phyloP scores from a whole-genome alignment of 768 basidiomycete genomes.

The Termitomyces bulborhizus region DNA sequence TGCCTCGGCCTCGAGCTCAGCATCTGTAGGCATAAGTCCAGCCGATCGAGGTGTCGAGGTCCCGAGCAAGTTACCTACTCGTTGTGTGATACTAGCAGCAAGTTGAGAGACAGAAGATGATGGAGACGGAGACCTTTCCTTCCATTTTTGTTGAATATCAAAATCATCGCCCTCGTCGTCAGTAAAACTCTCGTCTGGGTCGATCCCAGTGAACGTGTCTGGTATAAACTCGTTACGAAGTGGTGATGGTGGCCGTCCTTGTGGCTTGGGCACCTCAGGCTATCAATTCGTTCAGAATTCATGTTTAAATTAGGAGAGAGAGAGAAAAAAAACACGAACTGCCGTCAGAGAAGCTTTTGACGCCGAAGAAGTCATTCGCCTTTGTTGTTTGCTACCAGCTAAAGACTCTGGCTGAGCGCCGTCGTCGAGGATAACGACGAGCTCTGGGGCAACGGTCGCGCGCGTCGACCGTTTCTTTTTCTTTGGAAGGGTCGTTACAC shows the following conservation, averaged over 20 bases:
- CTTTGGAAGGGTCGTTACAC: not conserved
- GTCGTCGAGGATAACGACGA: constrained; percentile 17
- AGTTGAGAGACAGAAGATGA: constrained; percentile 68
- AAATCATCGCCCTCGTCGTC: constrained; percentile 37
- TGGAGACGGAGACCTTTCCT: constrained; percentile 49
- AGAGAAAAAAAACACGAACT: constrained; percentile 13
- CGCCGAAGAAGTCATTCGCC: constrained; percentile 22
- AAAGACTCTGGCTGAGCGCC: constrained; percentile 15
- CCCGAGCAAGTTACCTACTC: constrained; percentile 63
- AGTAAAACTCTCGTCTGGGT: constrained; percentile 34
- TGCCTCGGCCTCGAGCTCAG: constrained; percentile 78
- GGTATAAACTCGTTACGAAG: constrained; percentile 58
- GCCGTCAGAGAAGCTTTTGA: constrained; percentile 15
- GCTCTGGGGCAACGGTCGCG: constrained; percentile 15
- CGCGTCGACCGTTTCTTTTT: constrained; percentile 8
- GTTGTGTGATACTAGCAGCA: constrained; percentile 69
- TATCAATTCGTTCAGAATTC: constrained; percentile 8
- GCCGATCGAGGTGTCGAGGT: constrained; percentile 39
- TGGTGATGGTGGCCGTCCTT: constrained; percentile 63
- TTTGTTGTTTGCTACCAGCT: constrained; percentile 15
- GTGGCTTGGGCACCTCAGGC: constrained; percentile 34
- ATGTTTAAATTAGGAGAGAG: not conserved
- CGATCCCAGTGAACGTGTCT: constrained; percentile 52
- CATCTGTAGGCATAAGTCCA: constrained; percentile 51
- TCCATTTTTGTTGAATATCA: constrained; percentile 21